A percentile compares a stretch with the other conserved stretches of the same genome.
Conservation (phyloP, 148 eudicot species). For the Rhododendron ferrugineum region DNA sequence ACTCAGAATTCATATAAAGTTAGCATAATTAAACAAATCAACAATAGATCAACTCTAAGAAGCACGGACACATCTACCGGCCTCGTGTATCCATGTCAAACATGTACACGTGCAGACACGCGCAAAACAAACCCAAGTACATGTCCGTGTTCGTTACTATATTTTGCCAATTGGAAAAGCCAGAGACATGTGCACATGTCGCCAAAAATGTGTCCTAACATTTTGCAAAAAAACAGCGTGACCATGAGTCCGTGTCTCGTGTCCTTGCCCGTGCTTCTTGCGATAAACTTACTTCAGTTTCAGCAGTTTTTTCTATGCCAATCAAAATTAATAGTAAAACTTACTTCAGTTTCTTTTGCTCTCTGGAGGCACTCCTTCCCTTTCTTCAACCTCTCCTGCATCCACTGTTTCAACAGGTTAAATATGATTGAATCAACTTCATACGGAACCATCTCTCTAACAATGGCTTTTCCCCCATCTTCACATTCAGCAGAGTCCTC, state of each 20-base stretch:
- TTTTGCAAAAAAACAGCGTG: not conserved
- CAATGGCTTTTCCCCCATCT: slow-evolving; percentile 76
- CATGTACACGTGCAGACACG: not conserved
- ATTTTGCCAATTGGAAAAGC: not conserved
- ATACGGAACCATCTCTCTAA: slow-evolving; percentile 80
- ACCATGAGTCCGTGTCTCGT: not conserved
- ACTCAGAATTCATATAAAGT: not conserved
- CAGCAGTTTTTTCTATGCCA: not conserved
- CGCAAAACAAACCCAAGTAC: not conserved
- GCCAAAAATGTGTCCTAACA: not conserved
- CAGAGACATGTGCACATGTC: not conserved
- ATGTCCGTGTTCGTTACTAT: not conserved
- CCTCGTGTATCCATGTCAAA: too few species aligned
- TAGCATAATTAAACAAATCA: not conserved
- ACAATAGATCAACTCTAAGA: not conserved
- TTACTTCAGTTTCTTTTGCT: slow-evolving; percentile 87
- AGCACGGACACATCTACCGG: not conserved
- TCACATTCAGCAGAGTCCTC: slow-evolving; percentile 81
- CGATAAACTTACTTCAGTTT: not conserved
- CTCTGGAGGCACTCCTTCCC: slow-evolving; percentile 55
- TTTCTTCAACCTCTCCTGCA: slow-evolving; percentile 56
- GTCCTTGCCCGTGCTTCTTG: not conserved
- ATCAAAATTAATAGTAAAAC: slow-evolving; percentile 3
- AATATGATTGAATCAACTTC: slow-evolving; percentile 72
- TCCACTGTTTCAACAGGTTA: slow-evolving; percentile 62